Percentiles rank a stretch among this genome's conserved stretches.
phyloP scores from a whole-genome alignment of 73 alveolate species.

The Symbiodinium natans region DNA sequence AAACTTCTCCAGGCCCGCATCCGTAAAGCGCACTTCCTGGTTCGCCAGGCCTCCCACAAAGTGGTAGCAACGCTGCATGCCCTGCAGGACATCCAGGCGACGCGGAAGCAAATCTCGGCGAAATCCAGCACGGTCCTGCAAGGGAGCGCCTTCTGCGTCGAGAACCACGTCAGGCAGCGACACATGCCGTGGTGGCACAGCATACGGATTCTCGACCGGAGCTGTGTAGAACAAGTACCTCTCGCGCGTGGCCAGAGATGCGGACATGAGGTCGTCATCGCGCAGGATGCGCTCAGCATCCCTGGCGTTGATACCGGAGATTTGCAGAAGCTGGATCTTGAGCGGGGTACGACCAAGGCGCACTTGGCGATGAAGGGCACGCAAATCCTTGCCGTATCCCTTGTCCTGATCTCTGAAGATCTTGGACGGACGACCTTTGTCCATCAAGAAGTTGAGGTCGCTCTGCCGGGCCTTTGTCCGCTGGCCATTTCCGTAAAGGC shows the following conservation, averaged over 20 bases:
- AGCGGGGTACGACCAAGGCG: background rate
- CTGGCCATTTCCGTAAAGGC: too few relatives aligned
- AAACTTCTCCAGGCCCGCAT: background rate
- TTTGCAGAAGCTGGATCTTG: constrained; percentile 9
- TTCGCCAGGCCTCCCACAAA: background rate
- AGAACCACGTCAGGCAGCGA: too few relatives aligned
- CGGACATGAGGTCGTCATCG: background rate
- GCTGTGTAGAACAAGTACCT: background rate
- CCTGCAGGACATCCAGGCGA: background rate
- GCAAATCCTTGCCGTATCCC: constrained; percentile 4
- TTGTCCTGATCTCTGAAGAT: background rate
- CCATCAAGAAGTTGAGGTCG: background rate
- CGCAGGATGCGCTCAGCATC: background rate
- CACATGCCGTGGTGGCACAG: too few relatives aligned
- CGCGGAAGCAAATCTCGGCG: constrained; percentile 1
- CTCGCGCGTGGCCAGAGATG: constrained; percentile 12
- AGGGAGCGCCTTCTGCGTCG: background rate
- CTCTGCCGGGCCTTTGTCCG: background rate
- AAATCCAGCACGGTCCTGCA: background rate
- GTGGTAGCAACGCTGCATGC: background rate
- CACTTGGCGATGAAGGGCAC: background rate
- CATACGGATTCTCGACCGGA: background rate
- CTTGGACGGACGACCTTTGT: background rate
- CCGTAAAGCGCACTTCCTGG: background rate
- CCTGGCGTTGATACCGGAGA: constrained; percentile 20